Conservation (phyloP, 2,329 filamentous ascomycete genomes). For the Dactylella cylindrospora region DNA sequence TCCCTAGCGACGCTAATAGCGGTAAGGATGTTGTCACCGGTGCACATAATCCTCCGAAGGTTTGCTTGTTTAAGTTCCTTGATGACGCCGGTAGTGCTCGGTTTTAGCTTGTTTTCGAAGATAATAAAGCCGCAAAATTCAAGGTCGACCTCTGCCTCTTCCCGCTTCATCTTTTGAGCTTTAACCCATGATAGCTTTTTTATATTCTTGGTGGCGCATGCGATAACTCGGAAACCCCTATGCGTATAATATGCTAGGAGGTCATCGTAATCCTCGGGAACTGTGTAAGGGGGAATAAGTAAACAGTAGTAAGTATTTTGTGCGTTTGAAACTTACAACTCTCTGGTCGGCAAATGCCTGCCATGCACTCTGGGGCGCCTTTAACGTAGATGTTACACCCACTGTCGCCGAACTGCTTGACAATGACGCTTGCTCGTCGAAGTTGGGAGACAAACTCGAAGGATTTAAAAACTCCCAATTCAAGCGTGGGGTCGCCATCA, state of each 20-base stretch:
- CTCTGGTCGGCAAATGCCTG: constrained; percentile 81
- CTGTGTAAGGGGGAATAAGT: constrained; percentile 51
- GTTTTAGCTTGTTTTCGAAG: constrained; percentile 97
- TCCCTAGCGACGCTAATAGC: constrained; percentile 94
- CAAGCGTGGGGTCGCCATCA: constrained; percentile 58
- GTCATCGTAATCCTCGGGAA: constrained; percentile 87
- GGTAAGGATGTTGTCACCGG: constrained; percentile 95
- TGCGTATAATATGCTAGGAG: constrained; percentile 89
- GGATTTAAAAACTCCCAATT: constrained; percentile 83
- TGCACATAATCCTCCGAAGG: constrained; percentile 93
- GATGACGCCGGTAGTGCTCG: constrained; percentile 76
- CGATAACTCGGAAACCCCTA: constrained; percentile 93
- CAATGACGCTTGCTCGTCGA: constrained; percentile 86
- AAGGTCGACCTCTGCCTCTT: constrained; percentile 78
- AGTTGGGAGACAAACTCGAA: constrained; percentile 96
- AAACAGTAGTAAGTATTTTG: neutral
- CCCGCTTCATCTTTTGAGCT: constrained; percentile 86
- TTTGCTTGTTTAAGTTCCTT: constrained; percentile 78
- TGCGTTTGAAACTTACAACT: constrained; percentile 67
- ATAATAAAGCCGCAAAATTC: constrained; percentile 95
- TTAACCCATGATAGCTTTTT: constrained; percentile 89
- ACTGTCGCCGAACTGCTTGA: constrained; percentile 80
- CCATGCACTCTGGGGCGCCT: constrained; percentile 94
- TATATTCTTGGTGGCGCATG: constrained; percentile 85
- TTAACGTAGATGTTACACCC: constrained; percentile 91